Percentiles rank a stretch among this genome's conserved stretches.
These are phyloP conservation scores for Amanita pseudoporphyria DNA, from an alignment of 768 basidiomycete genomes.

Conservation along the genomic window DNA sequence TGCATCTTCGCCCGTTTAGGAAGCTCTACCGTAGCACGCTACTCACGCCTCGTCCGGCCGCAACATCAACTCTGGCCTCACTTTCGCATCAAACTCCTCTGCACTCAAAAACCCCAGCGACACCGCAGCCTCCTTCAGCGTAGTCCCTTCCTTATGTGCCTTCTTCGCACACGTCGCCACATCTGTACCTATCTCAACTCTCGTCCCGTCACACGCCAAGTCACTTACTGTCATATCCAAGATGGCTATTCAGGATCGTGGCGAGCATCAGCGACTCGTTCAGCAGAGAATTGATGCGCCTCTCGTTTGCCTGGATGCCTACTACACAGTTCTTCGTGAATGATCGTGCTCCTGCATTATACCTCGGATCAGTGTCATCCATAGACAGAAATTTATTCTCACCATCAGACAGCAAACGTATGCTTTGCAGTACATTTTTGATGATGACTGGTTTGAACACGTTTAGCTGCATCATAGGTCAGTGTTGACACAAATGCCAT, in stretches of 20 bases:
- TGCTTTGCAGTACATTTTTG: slow-evolving; percentile 95
- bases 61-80: slow-evolving; percentile 87
- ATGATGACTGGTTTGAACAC: slow-evolving; percentile 99
- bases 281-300: slow-evolving; percentile 77
- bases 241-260: slow-evolving; percentile 89
- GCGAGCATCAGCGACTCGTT: slow-evolving; percentile 98
- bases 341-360: slow-evolving; percentile 61
- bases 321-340: slow-evolving; percentile 97
- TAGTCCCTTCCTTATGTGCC: slow-evolving; percentile 97
- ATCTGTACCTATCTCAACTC: slow-evolving; percentile 39
- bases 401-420: slow-evolving; percentile 91
- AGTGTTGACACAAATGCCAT: neutral
- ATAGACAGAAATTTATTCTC: slow-evolving; percentile 14
- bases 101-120: slow-evolving; percentile 74
- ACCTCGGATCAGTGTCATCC: slow-evolving; percentile 8
- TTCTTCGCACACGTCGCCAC: slow-evolving; percentile 99
- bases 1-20: slow-evolving; percentile 20
- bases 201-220: slow-evolving; percentile 2
- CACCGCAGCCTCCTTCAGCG: slow-evolving; percentile 92
- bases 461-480: slow-evolving; percentile 59
- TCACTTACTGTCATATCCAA: slow-evolving; percentile 92
- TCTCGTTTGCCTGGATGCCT: slow-evolving; percentile 94
- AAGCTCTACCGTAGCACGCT: slow-evolving; percentile 9
- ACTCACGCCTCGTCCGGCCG: slow-evolving; percentile 39
- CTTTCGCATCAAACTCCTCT: slow-evolving; percentile 93